Evolutionary conservation across 2,329 filamentous ascomycete species (phyloP).

Genomic region (Didymellaceae sp.): DNA sequence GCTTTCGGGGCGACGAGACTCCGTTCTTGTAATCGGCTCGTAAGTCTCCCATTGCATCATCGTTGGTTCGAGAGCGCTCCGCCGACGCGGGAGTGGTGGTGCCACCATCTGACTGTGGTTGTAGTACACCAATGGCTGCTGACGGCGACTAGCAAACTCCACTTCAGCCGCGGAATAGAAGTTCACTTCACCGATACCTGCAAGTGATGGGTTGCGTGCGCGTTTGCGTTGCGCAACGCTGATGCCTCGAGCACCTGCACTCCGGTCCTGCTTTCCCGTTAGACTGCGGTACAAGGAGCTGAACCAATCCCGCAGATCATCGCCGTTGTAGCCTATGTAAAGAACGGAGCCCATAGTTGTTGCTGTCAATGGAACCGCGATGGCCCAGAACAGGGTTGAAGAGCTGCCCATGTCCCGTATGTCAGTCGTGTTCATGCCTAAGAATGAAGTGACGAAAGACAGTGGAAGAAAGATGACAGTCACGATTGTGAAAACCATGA

Average conservation of each 20-base stretch:
- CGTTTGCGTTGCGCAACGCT: slow-evolving; percentile 36
- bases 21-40: no score
- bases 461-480: slow-evolving; percentile 55
- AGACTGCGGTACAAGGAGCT: slow-evolving; percentile 20
- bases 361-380: slow-evolving; percentile 38
- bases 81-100: neutral
- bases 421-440: slow-evolving; percentile 52
- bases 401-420: slow-evolving; percentile 50
- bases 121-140: no score
- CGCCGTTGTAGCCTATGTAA: slow-evolving; percentile 40
- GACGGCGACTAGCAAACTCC: slow-evolving; percentile 29
- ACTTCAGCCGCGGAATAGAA: slow-evolving; percentile 29
- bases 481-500: slow-evolving; percentile 54
- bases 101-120: neutral
- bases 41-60: slow-evolving; percentile 7
- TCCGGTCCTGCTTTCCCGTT: slow-evolving; percentile 28
- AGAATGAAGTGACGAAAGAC: slow-evolving; percentile 53
- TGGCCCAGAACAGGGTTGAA: slow-evolving; percentile 51
- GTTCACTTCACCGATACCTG: slow-evolving; percentile 19
- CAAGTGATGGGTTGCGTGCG: slow-evolving; percentile 8
- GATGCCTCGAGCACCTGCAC: slow-evolving; percentile 25
- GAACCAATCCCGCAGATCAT: slow-evolving; percentile 28
- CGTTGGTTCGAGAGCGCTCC: neutral
- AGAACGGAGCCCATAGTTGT: slow-evolving; percentile 34
- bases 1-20: neutral